Evolutionary conservation across 2,329 filamentous ascomycete genomes (phyloP), one percentile per base, ranked within the genome.

Genomic region (Plenodomus biglobosus): DNA sequence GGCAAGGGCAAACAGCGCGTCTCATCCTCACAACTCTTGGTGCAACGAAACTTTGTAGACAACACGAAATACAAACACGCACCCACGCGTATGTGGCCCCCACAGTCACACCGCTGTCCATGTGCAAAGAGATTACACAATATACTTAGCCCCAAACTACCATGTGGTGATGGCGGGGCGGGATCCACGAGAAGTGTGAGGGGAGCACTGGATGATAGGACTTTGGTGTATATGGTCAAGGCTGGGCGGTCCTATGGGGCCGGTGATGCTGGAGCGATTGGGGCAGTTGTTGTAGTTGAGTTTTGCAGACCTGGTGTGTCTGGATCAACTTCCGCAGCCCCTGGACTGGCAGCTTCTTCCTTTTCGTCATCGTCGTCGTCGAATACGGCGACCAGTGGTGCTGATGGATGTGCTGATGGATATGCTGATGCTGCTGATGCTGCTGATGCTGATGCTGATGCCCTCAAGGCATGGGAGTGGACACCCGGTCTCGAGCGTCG

Each of bases 71-170:
- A 69, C 46, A 50, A 56, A 1, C 62, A 72, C 40, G 60, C 65
- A 1, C 48, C 56, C 1, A 62, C 68, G 38, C 62, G 40, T 11
- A 61, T 73, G 56, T 74, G 69, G 69, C 71, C 71, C 1, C 66
- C 67, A 8, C 54, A 61, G 13, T 55, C 58, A 1, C 50, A 59
- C 0, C 44, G 19, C 8, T 71, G 66, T 27, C 47, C 58, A 3
- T 72, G 69, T 42, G 57, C 69, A 1, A 44, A 48, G 3, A 56
- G 55, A 3, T 44, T 71, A 8, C 70, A 73, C 43, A 32, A 30
- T 3, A 72, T 72, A 32, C 44, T 72, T 20, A 71, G 70, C 44
- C 68, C 66, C 3, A 36, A 48, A 2, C 17, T 62, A 21, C 27
- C 27, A 8, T 41, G 52, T 3, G 44, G 51, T 8, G 51, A 52